These are phyloP conservation scores for Stemphylium lycopersici DNA, from an alignment of 2,329 filamentous ascomycete species.

Conservation along the genomic window DNA sequence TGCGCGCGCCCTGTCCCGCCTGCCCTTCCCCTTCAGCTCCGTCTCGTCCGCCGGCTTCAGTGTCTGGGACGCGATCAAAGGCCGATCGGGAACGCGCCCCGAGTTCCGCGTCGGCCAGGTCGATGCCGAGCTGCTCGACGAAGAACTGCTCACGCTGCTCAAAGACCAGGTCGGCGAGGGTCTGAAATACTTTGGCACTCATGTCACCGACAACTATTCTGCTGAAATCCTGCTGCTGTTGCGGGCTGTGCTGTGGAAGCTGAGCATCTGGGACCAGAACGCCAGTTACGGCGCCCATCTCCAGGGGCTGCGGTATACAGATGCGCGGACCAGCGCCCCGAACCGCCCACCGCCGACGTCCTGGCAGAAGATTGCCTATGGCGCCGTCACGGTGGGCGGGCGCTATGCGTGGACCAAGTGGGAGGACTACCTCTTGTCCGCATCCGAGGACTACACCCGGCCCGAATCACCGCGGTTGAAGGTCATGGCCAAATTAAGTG, in stretches of 20 bases:
- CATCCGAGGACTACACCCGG: slow-evolving; percentile 74
- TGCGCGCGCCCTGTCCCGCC: slow-evolving; percentile 50
- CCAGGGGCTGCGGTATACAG: slow-evolving; percentile 88
- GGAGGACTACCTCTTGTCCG: slow-evolving; percentile 82
- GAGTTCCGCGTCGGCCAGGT: slow-evolving; percentile 94
- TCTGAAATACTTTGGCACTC: slow-evolving; percentile 79
- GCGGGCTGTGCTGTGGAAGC: slow-evolving; percentile 84
- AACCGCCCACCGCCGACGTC: slow-evolving; percentile 72
- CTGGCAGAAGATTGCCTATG: slow-evolving; percentile 85
- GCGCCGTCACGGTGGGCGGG: slow-evolving; percentile 82
- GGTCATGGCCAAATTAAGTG: slow-evolving; percentile 71
- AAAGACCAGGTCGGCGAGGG: slow-evolving; percentile 86
- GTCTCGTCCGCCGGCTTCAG: slow-evolving; percentile 57
- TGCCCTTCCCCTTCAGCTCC: slow-evolving; percentile 65
- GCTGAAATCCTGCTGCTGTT: slow-evolving; percentile 82
- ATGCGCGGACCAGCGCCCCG: slow-evolving; percentile 67
- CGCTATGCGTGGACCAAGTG: slow-evolving; percentile 90
- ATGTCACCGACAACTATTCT: slow-evolving; percentile 84
- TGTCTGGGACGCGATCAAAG: slow-evolving; percentile 73
- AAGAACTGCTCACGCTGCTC: slow-evolving; percentile 85
- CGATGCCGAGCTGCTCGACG: slow-evolving; percentile 92
- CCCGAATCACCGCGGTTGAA: slow-evolving; percentile 58
- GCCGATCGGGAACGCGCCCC: slow-evolving; percentile 79
- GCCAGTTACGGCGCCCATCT: slow-evolving; percentile 92
- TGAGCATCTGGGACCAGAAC: slow-evolving; percentile 95